Evolutionary conservation across 2,329 filamentous ascomycete species (phyloP).

Genomic region (Nigrograna mackinnonii): DNA sequence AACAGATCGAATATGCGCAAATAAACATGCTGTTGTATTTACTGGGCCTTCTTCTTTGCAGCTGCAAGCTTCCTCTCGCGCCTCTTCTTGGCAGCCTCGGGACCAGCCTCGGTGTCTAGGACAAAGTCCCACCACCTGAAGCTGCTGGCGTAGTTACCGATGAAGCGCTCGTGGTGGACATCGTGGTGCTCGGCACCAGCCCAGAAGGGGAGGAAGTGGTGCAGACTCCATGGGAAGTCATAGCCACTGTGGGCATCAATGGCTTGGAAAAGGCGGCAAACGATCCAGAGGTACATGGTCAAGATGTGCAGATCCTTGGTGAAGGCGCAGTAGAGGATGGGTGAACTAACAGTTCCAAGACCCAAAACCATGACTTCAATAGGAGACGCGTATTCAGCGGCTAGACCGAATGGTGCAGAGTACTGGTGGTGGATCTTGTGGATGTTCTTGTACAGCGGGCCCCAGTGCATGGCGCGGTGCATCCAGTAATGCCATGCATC

Average conservation of each 20-base stretch:
- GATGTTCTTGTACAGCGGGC: constrained; percentile 91
- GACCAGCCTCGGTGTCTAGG: constrained; percentile 89
- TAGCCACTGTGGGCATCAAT: constrained; percentile 98
- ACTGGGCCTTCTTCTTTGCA: constrained; percentile 64
- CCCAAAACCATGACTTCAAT: constrained; percentile 97
- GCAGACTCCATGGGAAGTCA: constrained; percentile 96
- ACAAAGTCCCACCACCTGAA: constrained; percentile 99
- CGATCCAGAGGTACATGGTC: constrained; percentile 98
- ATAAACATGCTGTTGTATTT: constrained; percentile 7
- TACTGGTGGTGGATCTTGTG: constrained; percentile 99
- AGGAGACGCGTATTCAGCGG: constrained; percentile 95
- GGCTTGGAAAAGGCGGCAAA: constrained; percentile 90
- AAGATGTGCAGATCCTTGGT: constrained; percentile 90
- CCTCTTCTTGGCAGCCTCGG: constrained; percentile 82
- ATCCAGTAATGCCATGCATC: constrained; percentile 99
- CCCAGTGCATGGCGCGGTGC: constrained; percentile 91
- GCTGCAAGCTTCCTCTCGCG: constrained; percentile 73
- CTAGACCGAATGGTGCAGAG: constrained; percentile 93
- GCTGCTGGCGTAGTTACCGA: constrained; percentile 96
- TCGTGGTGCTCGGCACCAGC: constrained; percentile 97
- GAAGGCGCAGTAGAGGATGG: constrained; percentile 80
- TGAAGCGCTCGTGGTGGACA: constrained; percentile 96
- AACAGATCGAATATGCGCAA: neutral
- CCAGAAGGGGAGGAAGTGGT: constrained; percentile 97
- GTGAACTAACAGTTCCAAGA: constrained; percentile 79